Evolutionary conservation across 345 rosid genomes (phyloP), one percentile per base, ranked within the genome.

Genomic region (Linum usitatissimum): DNA sequence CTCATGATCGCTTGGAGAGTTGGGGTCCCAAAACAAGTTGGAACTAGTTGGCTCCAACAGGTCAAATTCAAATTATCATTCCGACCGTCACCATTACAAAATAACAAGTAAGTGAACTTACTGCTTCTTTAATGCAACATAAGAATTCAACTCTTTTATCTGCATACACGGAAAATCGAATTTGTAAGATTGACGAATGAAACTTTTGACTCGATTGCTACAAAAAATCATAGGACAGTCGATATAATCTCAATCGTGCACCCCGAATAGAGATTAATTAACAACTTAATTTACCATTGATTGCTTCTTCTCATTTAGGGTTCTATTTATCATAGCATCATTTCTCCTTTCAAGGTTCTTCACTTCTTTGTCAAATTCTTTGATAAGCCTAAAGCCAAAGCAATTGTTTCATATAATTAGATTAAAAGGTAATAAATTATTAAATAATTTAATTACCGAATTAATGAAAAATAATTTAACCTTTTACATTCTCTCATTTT

Each of bases 291-390:
- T n/a, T 28, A 85, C 97, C 98, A 92, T 80, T 48, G 97, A 84
- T 64, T 92, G 97, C 63, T 81, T 88, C 79, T 86, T 84, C 66
- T 92, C 98, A 61, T 66, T 89, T 68, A 92, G 80, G 81, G 79
- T 83, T 59, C 68, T 82, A 66, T 76, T 82, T 68, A 90, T 86
- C 62, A 73, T 72, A 54, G 79, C 79, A 69, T 89, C 88, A 66
- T 78, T 85, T 73, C 79, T 75, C 5, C 79, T 59, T 78, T 89
- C 98, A 78, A 77, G 20, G 34, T 80, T 81, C 75, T 85, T 89
- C 57, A 83, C 81, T 83, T 84, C 96, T 69, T 78, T 71, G 66
- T 92, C 98, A 69, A 89, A 92, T 63, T 92, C 98, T 73, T 89
- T 92, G 61, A 92, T 85, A 72, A 92, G 95, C 81, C 98, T 92